Base-by-base conservation (phyloP, 768 basidiomycete genomes). In the Cystobasidium tubakii region DNA sequence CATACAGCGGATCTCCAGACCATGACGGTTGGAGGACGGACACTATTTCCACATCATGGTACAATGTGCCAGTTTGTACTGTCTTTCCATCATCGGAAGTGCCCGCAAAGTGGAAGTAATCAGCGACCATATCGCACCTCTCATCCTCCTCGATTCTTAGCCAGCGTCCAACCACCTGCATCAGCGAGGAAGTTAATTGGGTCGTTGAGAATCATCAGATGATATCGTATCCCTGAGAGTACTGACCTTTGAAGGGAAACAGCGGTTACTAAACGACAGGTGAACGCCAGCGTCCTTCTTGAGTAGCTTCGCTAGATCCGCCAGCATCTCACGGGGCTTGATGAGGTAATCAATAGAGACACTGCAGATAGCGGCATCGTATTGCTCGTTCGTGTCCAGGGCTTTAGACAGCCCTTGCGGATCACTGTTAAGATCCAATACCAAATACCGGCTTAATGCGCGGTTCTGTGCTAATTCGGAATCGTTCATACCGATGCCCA, bases 361-460 rank as follows among this genome's bases (percentile, higher is more conserved):
- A 31, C 69, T 71, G 39, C 69, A 71, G 54, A 71, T 71, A n/a
- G 69, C 69, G n/a, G 69, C 69, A 60, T 71, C 69, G 54, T 71
- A 71, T 17, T 33, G 44, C 27, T 36, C 54, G 19, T 43, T 19
- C 10, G 66, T 21, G 1, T 39, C 12, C 6, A 71, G 33, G 10
- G 17, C 34, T 34, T n/a, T 31, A 23, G 54, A 29, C 55, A 71
- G 1, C 3, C 34, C 34, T 33, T 27, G 13, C 21, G 69, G 69
- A 31, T 71, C 39, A 1, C 36, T 27, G 25, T 71, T 71, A 2
- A 71, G 69, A 25, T 71, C 54, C 4, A 60, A 19, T 10, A 71
- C 53, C 4, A 60, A 17, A 44, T 71, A 71, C 27, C 39, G 21
- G 19, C 46, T n/a, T 12, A 71, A 36, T 17, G 55, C 55, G 4